Evolutionary conservation across 1,284 basidiomycete genomes (phyloP).

Genomic region (Leccinum subrobustum): DNA sequence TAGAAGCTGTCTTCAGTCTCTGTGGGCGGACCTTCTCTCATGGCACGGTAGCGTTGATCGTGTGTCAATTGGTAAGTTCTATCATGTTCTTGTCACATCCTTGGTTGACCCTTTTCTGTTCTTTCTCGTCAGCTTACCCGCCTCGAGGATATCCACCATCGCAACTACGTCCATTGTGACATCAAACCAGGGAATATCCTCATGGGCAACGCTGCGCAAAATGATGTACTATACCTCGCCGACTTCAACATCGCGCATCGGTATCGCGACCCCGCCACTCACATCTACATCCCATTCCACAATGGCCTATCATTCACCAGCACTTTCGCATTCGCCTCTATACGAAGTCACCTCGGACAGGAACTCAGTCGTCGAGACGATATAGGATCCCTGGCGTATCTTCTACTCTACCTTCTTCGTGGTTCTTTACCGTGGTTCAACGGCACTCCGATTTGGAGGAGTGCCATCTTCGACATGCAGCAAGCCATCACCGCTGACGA

Average conservation of each 20-base stretch:
- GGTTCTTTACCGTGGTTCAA: background rate
- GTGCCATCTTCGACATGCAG: background rate
- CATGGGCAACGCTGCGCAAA: background rate
- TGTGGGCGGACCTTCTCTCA: background rate
- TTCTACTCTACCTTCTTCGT: background rate
- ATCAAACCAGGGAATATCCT: background rate
- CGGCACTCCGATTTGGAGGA: background rate
- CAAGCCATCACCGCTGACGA: background rate
- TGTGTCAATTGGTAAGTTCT: background rate
- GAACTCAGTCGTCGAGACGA: background rate
- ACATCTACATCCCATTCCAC: background rate
- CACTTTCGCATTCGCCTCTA: background rate
- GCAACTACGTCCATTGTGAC: background rate
- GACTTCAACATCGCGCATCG: background rate
- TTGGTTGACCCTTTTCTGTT: background rate
- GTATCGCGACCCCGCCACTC: background rate
- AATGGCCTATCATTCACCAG: background rate
- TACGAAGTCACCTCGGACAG: background rate
- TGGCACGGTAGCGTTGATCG: background rate
- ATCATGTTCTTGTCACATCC: background rate
- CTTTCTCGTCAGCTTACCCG: background rate
- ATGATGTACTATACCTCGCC: background rate
- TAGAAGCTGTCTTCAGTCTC: background rate
- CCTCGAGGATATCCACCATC: background rate
- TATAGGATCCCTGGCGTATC: background rate